Conservation (phyloP, 2,329 filamentous ascomycete species). For the Teratosphaeria epicoccoides region DNA sequence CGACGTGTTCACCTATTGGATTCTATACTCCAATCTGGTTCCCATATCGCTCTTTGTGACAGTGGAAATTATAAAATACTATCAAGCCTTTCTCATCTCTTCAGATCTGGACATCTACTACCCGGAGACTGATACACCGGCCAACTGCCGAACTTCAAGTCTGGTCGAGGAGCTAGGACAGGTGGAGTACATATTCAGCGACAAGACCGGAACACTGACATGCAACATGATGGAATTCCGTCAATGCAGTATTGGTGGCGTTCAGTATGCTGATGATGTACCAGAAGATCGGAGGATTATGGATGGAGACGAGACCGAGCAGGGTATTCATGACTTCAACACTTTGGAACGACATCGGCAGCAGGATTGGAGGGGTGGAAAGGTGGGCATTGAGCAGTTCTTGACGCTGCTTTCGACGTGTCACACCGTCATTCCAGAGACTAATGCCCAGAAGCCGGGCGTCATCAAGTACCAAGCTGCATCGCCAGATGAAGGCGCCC, state of each 20-base stretch:
- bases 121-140: slow-evolving; percentile 86
- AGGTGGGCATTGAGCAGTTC: slow-evolving; percentile 69
- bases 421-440: slow-evolving; percentile 94
- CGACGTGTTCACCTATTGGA: slow-evolving; percentile 97
- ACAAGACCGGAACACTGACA: slow-evolving; percentile 95
- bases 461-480: slow-evolving; percentile 96
- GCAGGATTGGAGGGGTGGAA: slow-evolving; percentile 20
- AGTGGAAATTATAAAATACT: slow-evolving; percentile 95
- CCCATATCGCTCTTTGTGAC: slow-evolving; percentile 98
- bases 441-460: slow-evolving; percentile 62
- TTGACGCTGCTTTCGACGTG: slow-evolving; percentile 77
- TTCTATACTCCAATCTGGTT: slow-evolving; percentile 89
- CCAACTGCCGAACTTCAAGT: slow-evolving; percentile 90
- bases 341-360: slow-evolving; percentile 59
- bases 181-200: slow-evolving; percentile 97
- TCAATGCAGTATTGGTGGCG: slow-evolving; percentile 82
- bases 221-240: slow-evolving; percentile 99
- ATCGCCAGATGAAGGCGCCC: slow-evolving; percentile 91
- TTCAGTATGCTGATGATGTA: slow-evolving; percentile 87
- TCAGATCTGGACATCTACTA: slow-evolving; percentile 98
- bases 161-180: slow-evolving; percentile 94
- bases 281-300: slow-evolving; percentile 80
- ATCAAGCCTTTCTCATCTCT: slow-evolving; percentile 94
- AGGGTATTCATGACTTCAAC: slow-evolving; percentile 77
- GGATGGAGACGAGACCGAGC: slow-evolving; percentile 58